Conservation (phyloP, 805 yeast genomes). For the Cyberlindnera maclurae region DNA sequence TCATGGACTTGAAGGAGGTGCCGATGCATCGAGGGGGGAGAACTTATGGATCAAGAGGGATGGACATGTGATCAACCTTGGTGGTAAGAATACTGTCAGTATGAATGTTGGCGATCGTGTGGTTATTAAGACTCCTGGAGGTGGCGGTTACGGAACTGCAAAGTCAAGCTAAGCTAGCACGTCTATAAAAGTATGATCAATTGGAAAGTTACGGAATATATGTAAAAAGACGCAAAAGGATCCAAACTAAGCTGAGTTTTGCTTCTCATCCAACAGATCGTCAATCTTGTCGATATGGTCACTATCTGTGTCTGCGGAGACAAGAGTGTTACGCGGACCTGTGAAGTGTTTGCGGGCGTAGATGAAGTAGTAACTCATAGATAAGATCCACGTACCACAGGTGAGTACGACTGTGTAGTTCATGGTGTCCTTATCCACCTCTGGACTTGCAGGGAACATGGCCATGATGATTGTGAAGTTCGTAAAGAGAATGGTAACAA, state of each 20-base stretch:
- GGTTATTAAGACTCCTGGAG: constrained; percentile 73
- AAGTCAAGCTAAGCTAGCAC: too few species aligned
- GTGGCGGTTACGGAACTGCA: constrained; percentile 67
- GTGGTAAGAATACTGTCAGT: constrained; percentile 63
- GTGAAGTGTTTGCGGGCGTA: constrained; percentile 48
- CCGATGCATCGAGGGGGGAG: constrained; percentile 64
- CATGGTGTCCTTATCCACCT: constrained; percentile 41
- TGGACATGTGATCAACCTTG: constrained; percentile 40
- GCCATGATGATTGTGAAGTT: constrained; percentile 44
- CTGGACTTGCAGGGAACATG: constrained; percentile 46
- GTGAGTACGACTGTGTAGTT: constrained; percentile 64
- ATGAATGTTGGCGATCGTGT: constrained; percentile 59
- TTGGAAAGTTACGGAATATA: too few species aligned
- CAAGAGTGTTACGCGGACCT: constrained; percentile 38
- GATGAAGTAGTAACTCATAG: constrained; percentile 42
- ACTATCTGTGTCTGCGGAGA: background rate
- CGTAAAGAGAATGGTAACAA: constrained; percentile 42
- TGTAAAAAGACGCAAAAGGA: too few species aligned
- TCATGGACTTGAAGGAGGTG: constrained; percentile 81
- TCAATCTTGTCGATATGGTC: constrained; percentile 3
- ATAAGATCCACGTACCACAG: constrained; percentile 50
- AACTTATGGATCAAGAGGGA: constrained; percentile 44
- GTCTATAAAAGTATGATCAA: too few species aligned
- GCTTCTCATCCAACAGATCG: constrained; percentile 1
- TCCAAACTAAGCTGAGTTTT: too few species aligned